These are phyloP conservation scores for Hypoxylon perforatum DNA, from an alignment of 495 filamentous ascomycete genomes.

Conservation along the genomic window DNA sequence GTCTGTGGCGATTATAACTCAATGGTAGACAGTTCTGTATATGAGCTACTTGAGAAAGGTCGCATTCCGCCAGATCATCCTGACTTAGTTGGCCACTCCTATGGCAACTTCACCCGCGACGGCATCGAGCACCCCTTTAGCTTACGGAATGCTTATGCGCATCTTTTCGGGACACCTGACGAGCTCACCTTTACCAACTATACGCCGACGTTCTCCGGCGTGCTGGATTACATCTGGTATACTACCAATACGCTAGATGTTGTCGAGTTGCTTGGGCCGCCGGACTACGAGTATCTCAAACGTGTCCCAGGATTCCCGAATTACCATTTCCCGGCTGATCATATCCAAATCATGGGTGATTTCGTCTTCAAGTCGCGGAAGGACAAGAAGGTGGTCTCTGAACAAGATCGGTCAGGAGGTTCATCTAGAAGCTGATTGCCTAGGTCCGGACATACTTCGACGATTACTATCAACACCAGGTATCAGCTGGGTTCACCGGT, in stretches of 20 bases:
- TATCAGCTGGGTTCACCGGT: neutral
- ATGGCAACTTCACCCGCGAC: conserved; percentile 90
- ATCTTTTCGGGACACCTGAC: conserved; percentile 71
- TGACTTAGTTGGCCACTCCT: conserved; percentile 76
- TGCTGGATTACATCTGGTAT: conserved; percentile 98
- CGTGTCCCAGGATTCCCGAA: conserved; percentile 95
- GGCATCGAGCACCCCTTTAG: conserved; percentile 96
- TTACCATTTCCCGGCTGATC: conserved; percentile 96
- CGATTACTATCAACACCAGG: neutral
- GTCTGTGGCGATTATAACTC: conserved; percentile 98
- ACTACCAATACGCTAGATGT: conserved; percentile 90
- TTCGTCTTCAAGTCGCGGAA: conserved; percentile 89
- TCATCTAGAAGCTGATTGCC: conserved; percentile 14
- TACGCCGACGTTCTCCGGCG: conserved; percentile 86
- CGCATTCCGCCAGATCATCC: conserved; percentile 75
- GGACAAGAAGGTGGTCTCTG: conserved; percentile 74
- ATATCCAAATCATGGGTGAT: conserved; percentile 91
- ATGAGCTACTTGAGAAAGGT: conserved; percentile 85
- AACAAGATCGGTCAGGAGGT: conserved; percentile 63
- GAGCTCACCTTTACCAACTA: conserved; percentile 96
- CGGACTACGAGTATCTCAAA: conserved; percentile 89
- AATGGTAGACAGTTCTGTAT: conserved; percentile 81
- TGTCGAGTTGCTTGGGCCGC: conserved; percentile 85
- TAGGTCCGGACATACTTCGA: neutral
- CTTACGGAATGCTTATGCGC: conserved; percentile 85